A percentile compares a stretch with the other conserved stretches of the same genome.
These are phyloP conservation scores for Colletotrichum plurivorum DNA, from an alignment of 2,329 filamentous ascomycete species.

Conservation along the genomic window DNA sequence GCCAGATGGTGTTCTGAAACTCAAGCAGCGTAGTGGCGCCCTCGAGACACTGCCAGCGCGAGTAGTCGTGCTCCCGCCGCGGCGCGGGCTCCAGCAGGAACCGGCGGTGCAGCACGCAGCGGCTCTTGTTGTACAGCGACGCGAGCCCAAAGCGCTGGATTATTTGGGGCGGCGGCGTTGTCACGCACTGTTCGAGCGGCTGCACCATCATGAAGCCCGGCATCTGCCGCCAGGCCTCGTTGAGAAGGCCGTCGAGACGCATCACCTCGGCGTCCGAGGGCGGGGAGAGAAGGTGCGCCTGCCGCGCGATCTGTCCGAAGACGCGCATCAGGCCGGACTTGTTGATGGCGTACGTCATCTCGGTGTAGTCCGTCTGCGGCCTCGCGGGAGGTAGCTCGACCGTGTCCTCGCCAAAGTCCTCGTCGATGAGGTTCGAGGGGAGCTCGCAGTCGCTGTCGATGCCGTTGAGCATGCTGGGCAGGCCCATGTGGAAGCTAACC, in stretches of 20 bases:
- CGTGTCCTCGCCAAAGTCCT: conserved; percentile 73
- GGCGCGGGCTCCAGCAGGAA: conserved; percentile 62
- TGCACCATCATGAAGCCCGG: conserved; percentile 64
- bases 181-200: conserved; percentile 63
- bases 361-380: conserved; percentile 71
- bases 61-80: conserved; percentile 64
- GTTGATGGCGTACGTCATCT: conserved; percentile 67
- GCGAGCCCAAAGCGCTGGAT: conserved; percentile 69
- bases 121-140: conserved; percentile 67
- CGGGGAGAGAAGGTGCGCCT: conserved; percentile 63
- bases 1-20: conserved; percentile 63
- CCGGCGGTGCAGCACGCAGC: conserved; percentile 69
- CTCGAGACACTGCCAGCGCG: conserved; percentile 64
- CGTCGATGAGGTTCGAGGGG: conserved; percentile 75
- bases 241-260: conserved; percentile 60
- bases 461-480: conserved; percentile 75
- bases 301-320: conserved; percentile 64
- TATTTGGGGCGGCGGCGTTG: conserved; percentile 61
- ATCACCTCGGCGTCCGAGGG: conserved; percentile 66
- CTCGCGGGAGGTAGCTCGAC: conserved; percentile 68
- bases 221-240: conserved; percentile 60
- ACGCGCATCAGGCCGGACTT: conserved; percentile 64
- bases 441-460: conserved; percentile 74
- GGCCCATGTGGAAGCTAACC: conserved; percentile 76
- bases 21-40: conserved; percentile 63